Conservation (phyloP, 306 rosid genomes). For the Clitoria ternatea region DNA sequence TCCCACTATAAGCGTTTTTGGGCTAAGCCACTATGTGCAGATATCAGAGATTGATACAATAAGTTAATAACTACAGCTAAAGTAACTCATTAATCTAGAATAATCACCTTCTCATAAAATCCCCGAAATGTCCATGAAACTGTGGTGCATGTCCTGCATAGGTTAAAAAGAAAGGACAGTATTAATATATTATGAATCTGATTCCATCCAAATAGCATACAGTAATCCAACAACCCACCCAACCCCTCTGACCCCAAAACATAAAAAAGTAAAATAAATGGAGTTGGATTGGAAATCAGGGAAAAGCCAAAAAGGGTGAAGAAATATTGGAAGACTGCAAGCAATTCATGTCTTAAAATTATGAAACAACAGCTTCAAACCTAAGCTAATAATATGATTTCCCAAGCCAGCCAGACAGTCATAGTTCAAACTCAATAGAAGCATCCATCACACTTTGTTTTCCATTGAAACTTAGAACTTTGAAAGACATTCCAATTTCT, state of each 20-base stretch:
- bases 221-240: not conserved
- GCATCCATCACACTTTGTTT: not conserved
- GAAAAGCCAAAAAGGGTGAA: not conserved
- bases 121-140: constrained; percentile 99
- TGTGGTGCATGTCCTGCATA: constrained; percentile 93
- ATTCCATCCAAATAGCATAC: not conserved
- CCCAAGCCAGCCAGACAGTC: constrained; percentile 19
- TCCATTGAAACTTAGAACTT: not conserved
- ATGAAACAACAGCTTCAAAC: not conserved
- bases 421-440: not conserved
- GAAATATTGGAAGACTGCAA: not conserved
- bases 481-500: not conserved
- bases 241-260: not conserved
- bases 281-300: not conserved
- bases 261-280: not conserved
- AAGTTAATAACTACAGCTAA: too few relatives aligned
- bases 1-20: too few relatives aligned
- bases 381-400: not conserved
- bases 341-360: not conserved
- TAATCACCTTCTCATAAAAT: constrained; percentile 90
- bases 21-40: too few relatives aligned
- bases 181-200: not conserved
- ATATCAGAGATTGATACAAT: too few relatives aligned
- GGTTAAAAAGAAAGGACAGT: constrained; percentile 12
- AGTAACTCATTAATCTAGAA: constrained; percentile 6